These are phyloP conservation scores for Olyra latifolia DNA, from an alignment of 176 grass and related monocot species.

Conservation along the genomic window DNA sequence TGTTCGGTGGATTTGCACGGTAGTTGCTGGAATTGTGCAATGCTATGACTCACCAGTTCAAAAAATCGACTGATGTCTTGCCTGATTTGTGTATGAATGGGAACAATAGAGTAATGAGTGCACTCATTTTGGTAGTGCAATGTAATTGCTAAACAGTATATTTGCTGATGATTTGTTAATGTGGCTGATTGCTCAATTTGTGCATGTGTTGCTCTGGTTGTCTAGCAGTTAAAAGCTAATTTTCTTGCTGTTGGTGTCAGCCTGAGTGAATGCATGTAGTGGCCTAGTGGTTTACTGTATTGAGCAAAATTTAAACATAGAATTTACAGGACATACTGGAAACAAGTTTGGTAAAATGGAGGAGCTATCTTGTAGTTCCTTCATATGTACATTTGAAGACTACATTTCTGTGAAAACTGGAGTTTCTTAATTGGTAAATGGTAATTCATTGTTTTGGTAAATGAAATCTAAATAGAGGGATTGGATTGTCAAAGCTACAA, in stretches of 20 bases:
- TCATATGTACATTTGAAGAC: not conserved
- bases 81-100: slow-evolving; percentile 2
- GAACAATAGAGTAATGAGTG: not conserved
- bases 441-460: slow-evolving; percentile 5
- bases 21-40: slow-evolving; percentile 19
- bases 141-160: slow-evolving; percentile 5
- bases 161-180: not conserved
- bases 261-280: not conserved
- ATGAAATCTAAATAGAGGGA: slow-evolving; percentile 8
- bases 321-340: not conserved
- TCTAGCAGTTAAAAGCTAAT: not conserved
- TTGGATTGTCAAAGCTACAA: not conserved
- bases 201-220: not conserved
- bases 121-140: not conserved
- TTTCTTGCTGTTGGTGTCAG: not conserved
- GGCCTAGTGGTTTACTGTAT: not conserved
- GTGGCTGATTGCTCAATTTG: not conserved
- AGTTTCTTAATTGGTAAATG: not conserved
- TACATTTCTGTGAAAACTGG: slow-evolving; percentile 1
- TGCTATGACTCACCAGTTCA: not conserved
- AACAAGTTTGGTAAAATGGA: not conserved
- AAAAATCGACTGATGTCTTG: not conserved
- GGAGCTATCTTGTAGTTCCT: not conserved
- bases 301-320: not conserved
- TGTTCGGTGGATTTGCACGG: slow-evolving; percentile 6